A percentile compares a stretch with the other conserved stretches of the same genome.
Evolutionary conservation across 2,329 filamentous ascomycete species (phyloP).

Genomic region (Fusarium scirpi): DNA sequence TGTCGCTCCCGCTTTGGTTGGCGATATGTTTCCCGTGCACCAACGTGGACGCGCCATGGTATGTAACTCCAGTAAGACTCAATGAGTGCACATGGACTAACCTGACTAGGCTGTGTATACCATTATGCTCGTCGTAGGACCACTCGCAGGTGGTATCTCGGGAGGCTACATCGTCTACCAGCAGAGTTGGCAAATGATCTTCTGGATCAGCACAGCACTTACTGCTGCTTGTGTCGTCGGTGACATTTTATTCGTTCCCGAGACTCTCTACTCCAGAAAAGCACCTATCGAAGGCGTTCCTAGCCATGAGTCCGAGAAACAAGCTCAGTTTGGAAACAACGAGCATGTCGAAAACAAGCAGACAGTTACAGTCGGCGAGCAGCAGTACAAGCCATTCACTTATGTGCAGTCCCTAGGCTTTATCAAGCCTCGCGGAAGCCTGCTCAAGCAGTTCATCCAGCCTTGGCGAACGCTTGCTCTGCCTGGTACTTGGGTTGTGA

Average conservation of each 20-base stretch:
- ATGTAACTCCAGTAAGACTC: accelerated
- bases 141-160: slow-evolving; percentile 50
- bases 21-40: slow-evolving; percentile 54
- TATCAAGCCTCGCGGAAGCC: slow-evolving; percentile 4
- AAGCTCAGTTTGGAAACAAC: slow-evolving; percentile 6
- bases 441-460: slow-evolving; percentile 9
- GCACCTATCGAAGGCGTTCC: background rate
- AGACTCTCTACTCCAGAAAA: slow-evolving; percentile 49
- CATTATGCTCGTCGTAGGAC: slow-evolving; percentile 48
- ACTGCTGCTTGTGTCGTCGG: slow-evolving; percentile 44
- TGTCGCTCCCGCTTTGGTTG: slow-evolving; percentile 50
- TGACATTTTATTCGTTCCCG: slow-evolving; percentile 51
- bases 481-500: slow-evolving; percentile 53
- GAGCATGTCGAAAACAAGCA: slow-evolving; percentile 25
- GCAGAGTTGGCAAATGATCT: slow-evolving; percentile 51
- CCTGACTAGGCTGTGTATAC: slow-evolving; percentile 49
- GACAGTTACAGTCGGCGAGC: background rate
- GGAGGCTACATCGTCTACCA: slow-evolving; percentile 53
- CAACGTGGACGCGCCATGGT: slow-evolving; percentile 52
- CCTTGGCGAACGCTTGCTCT: slow-evolving; percentile 40
- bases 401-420: slow-evolving; percentile 30
- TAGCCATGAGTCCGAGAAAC: background rate
- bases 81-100: background rate
- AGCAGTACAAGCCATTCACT: slow-evolving; percentile 4
- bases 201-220: slow-evolving; percentile 49